phyloP scores from a whole-genome alignment of 352 stramenopile species.

The Paralagenidium karlingii region DNA sequence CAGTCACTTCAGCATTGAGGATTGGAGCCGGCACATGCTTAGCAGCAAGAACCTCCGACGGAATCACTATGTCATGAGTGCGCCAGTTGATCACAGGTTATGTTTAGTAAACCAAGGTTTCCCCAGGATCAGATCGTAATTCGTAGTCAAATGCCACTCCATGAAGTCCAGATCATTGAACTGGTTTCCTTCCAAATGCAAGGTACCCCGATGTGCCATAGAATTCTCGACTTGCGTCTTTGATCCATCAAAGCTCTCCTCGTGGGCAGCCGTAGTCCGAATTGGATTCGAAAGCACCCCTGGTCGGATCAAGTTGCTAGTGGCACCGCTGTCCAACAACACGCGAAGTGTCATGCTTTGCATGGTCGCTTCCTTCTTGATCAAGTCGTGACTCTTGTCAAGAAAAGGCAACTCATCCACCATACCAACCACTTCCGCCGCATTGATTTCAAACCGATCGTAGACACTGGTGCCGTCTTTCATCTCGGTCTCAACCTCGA shows the following conservation, averaged over 20 bases:
- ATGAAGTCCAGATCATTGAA: background rate
- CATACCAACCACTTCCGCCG: background rate
- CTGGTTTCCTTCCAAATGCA: background rate
- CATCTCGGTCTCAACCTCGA: background rate
- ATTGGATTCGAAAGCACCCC: background rate
- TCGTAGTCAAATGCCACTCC: background rate
- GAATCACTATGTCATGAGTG: conserved; percentile 4
- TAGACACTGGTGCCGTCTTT: conserved; percentile 1
- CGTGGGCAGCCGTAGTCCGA: background rate
- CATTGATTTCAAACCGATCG: background rate
- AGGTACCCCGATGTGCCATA: background rate
- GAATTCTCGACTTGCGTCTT: background rate
- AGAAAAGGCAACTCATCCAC: too few species aligned
- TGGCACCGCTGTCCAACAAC: background rate
- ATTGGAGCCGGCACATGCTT: background rate
- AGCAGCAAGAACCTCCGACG: too few species aligned
- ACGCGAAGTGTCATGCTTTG: background rate
- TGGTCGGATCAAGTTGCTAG: background rate
- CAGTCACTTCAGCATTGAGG: too few species aligned
- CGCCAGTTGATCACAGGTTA: conserved; percentile 8
- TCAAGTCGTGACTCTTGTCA: background rate
- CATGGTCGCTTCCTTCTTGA: background rate
- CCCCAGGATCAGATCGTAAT: background rate
- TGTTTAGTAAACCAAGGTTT: conserved; percentile 2
- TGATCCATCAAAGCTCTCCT: background rate